These are phyloP conservation scores for Candida sakaeoensis DNA, from an alignment of 805 yeast genomes.

Conservation along the genomic window DNA sequence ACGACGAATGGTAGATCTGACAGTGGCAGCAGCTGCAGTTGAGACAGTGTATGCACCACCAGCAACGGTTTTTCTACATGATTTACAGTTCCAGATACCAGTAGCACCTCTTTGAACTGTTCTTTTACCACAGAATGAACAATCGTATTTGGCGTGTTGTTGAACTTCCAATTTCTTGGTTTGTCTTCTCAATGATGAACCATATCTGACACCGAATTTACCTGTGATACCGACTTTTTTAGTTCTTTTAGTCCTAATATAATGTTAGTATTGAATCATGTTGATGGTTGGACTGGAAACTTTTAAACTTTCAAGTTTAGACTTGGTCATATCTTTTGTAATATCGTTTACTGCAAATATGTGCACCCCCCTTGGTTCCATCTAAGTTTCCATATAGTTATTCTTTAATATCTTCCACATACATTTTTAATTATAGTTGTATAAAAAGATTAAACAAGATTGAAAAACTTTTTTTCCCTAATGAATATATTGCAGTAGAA, in stretches of 20 bases:
- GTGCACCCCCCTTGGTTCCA: background rate
- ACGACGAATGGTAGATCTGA: constrained; percentile 99
- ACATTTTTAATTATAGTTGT: constrained; percentile 5
- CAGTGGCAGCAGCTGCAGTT: constrained; percentile 99
- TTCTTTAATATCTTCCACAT: background rate
- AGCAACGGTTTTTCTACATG: constrained; percentile 95
- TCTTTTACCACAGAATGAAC: constrained; percentile 99
- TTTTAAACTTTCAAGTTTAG: no score
- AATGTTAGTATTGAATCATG: constrained; percentile 38
- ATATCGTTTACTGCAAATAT: no score
- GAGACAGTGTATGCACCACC: constrained; percentile 99
- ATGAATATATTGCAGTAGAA: background rate
- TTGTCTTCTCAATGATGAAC: constrained; percentile 99
- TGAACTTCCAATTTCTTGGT: constrained; percentile 98
- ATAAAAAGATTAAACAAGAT: constrained; percentile 2
- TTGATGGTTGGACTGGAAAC: no score
- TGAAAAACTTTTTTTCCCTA: constrained; percentile 6
- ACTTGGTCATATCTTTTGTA: no score
- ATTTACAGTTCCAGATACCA: constrained; percentile 98
- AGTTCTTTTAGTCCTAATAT: constrained; percentile 95
- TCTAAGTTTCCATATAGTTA: no score
- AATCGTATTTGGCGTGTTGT: constrained; percentile 98
- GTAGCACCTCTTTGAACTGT: constrained; percentile 95
- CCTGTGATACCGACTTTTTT: constrained; percentile 99
- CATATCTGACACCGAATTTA: constrained; percentile 99